Evolutionary conservation across 148 eudicot species (phyloP), one percentile per base, ranked within the genome.

Genomic region (Rhododendron henanense): DNA sequence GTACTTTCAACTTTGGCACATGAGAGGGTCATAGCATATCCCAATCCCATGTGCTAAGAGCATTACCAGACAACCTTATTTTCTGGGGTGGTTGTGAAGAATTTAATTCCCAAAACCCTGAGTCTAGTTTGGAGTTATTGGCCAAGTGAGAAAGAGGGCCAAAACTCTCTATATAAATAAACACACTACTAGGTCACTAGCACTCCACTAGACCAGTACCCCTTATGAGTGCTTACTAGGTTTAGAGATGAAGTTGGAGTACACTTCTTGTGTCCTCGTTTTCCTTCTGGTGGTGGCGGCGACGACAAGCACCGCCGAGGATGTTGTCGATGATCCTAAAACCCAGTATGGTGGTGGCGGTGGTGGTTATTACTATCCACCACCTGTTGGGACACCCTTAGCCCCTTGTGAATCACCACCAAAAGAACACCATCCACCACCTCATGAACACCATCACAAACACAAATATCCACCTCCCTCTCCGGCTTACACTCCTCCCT

Each of bases 371-470:
- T 45, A 25, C 59, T 50, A 74, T n/a, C 35, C 86, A 21, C 81
- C 81, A 23, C 67, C 86, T 48, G 47, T 10, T 53, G 25, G 21
- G 51, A 73, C 45, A 47, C 79, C 63, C 15, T 71, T 47, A 21
- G 19, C 85, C n/a, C 85, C 85, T 25, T 21, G 69, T 39, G 10
- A 74, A 23, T 63, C 85, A 16, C 61, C 85, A 4, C 85, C 81
- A 1, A 14, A 78, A 25, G 10, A 45, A 63, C n/a, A 44, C 33
- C 15, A 23, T 61, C 84, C 55, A 21, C 84, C 51, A 35, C 75
- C 41, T 39, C 18, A 23, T 28, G 45, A 21, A 37, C 55, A 55
- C 61, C 85, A 6, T 31, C 85, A 3, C 47, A 65, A n/a, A 65
- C 73, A 39, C 18, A 19, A 51, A 6, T 13, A 84, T 28, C 85